A percentile compares a stretch with the other conserved stretches of the same genome.
Conservation (phyloP, 768 basidiomycete genomes). For the Hygrophorus russula region DNA sequence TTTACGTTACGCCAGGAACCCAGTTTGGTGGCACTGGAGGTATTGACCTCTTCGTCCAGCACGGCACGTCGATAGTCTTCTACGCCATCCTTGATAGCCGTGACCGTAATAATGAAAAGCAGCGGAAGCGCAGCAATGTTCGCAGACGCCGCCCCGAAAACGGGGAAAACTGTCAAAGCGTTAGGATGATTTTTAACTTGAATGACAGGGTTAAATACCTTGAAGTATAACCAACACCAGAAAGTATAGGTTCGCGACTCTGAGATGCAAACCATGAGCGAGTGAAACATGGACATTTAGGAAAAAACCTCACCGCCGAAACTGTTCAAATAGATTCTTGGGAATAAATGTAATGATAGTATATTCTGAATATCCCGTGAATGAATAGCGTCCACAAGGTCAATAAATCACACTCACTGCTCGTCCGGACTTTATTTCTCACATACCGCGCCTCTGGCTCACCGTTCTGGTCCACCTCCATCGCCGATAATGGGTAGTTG, state of each 20-base stretch:
- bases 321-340: constrained; percentile 93
- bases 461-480: constrained; percentile 59
- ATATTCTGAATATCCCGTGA: constrained; percentile 48
- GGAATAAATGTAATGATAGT: constrained; percentile 85
- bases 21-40: constrained; percentile 82
- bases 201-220: constrained; percentile 27
- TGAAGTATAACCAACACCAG: constrained; percentile 72
- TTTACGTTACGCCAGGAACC: constrained; percentile 85
- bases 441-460: constrained; percentile 73
- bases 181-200: constrained; percentile 7
- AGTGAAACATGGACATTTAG: background rate
- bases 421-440: constrained; percentile 90
- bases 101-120: constrained; percentile 76
- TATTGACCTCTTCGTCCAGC: constrained; percentile 92
- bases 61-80: constrained; percentile 89
- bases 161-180: constrained; percentile 57
- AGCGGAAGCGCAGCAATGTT: constrained; percentile 78
- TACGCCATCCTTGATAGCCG: constrained; percentile 90
- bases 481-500: constrained; percentile 53
- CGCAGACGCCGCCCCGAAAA: constrained; percentile 84
- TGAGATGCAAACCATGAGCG: constrained; percentile 16
- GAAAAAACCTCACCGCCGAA: constrained; percentile 53
- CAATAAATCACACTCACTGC: constrained; percentile 47
- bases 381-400: background rate
- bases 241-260: constrained; percentile 91